Evolutionary conservation across 2,329 filamentous ascomycete genomes (phyloP).

Genomic region (Colletotrichum plurivorum): DNA sequence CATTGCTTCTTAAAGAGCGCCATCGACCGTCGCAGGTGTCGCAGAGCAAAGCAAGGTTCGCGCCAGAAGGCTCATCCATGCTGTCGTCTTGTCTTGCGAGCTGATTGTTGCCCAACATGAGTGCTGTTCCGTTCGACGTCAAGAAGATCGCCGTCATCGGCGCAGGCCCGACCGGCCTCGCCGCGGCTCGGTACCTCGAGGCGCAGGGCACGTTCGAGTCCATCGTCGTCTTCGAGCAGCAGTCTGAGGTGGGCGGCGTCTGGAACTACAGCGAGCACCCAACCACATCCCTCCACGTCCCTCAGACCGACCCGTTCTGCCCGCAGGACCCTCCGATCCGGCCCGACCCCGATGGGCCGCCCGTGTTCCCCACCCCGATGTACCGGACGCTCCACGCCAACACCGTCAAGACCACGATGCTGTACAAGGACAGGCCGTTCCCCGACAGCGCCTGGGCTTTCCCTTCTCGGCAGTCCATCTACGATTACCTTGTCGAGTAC

Average conservation of each 20-base stretch:
- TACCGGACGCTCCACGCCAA: constrained; percentile 90
- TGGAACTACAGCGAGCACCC: constrained; percentile 82
- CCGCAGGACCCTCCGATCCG: constrained; percentile 75
- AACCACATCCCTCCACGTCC: constrained; percentile 67
- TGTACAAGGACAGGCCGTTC: constrained; percentile 80
- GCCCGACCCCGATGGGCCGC: constrained; percentile 54
- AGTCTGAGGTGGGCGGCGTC: constrained; percentile 81
- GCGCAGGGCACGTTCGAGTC: constrained; percentile 77
- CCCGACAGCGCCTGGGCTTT: constrained; percentile 77
- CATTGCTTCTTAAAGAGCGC: constrained; percentile 14
- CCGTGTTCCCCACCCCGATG: constrained; percentile 84
- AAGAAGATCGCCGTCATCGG: constrained; percentile 83
- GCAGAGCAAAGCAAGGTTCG: constrained; percentile 3
- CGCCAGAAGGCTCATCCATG: background rate
- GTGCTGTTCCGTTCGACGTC: constrained; percentile 59
- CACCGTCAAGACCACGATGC: constrained; percentile 86
- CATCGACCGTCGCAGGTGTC: background rate
- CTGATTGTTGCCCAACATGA: constrained; percentile 16
- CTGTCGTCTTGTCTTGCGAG: background rate
- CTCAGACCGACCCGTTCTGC: constrained; percentile 77
- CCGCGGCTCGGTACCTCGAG: constrained; percentile 83
- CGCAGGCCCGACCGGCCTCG: constrained; percentile 84
- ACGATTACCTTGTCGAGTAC: constrained; percentile 81
- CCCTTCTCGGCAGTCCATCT: constrained; percentile 79
- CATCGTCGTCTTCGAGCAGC: constrained; percentile 87